phyloP scores from a whole-genome alignment of 768 basidiomycete genomes.

The Hygrocybe coccinea region DNA sequence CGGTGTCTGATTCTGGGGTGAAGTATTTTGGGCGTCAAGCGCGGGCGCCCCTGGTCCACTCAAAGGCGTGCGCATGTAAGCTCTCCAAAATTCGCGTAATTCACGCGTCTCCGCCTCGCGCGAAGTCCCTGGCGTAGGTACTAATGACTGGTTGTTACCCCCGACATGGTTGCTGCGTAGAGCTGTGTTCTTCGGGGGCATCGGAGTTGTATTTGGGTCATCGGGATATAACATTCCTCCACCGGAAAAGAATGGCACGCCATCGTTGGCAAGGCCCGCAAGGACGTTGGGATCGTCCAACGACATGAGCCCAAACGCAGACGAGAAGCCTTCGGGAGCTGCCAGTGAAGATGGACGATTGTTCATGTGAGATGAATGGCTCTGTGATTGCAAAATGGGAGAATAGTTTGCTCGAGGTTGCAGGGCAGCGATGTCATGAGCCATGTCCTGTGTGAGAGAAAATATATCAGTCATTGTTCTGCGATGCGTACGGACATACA shows the following conservation, averaged over 20 bases:
- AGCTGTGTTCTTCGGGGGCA: slow-evolving; percentile 28
- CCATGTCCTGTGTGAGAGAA: background rate
- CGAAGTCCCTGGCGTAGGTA: slow-evolving; percentile 11
- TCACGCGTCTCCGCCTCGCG: slow-evolving; percentile 43
- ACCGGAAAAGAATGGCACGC: slow-evolving; percentile 57
- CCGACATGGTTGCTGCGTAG: slow-evolving; percentile 12
- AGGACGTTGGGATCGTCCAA: slow-evolving; percentile 70
- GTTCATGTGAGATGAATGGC: background rate
- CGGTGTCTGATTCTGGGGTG: background rate
- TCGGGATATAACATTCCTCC: slow-evolving; percentile 14
- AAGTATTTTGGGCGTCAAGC: slow-evolving; percentile 8
- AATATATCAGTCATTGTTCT: background rate
- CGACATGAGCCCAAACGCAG: slow-evolving; percentile 70
- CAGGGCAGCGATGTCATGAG: background rate
- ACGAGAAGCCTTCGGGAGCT: slow-evolving; percentile 43
- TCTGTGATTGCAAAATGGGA: slow-evolving; percentile 3
- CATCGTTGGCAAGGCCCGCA: slow-evolving; percentile 54
- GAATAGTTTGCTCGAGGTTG: background rate
- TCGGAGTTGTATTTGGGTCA: slow-evolving; percentile 48
- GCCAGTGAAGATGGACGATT: background rate
- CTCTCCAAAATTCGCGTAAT: slow-evolving; percentile 68
- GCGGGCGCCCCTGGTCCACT: slow-evolving; percentile 30
- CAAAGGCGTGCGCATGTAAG: slow-evolving; percentile 67
- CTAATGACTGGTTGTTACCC: slow-evolving; percentile 18
- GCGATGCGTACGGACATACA: background rate